Percentiles rank a stretch among this genome's conserved stretches.
Evolutionary conservation across 257 asterid genomes (phyloP).

Genomic region (Voacanga thouarsii): DNA sequence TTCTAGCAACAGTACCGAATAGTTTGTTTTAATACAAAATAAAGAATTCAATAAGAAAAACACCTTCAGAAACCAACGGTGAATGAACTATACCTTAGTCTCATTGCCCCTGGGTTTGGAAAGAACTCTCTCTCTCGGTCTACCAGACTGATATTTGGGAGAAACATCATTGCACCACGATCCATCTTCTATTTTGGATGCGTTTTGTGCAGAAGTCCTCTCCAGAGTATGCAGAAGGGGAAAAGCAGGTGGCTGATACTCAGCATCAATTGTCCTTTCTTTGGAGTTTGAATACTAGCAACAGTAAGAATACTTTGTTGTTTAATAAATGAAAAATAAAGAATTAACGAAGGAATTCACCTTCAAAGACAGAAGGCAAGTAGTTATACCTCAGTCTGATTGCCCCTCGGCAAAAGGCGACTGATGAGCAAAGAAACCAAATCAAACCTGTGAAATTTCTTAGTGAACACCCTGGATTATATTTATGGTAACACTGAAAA

Average conservation of each 20-base stretch:
- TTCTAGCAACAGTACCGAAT: conserved; percentile 32
- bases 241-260: conserved; percentile 24
- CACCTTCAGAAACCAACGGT: conserved; percentile 15
- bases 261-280: conserved; percentile 27
- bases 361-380: conserved; percentile 18
- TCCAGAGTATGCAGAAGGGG: conserved; percentile 31
- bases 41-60: conserved; percentile 1
- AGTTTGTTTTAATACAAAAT: conserved; percentile 4
- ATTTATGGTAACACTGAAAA: background rate
- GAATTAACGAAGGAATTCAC: background rate
- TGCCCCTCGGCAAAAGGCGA: conserved; percentile 48
- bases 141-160: conserved; percentile 29
- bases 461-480: conserved; percentile 24
- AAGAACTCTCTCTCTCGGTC: conserved; percentile 25
- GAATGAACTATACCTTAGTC: conserved; percentile 37
- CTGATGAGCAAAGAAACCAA: conserved; percentile 49
- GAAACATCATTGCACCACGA: conserved; percentile 24
- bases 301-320: conserved; percentile 12
- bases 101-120: conserved; percentile 32
- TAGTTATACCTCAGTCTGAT: conserved; percentile 40
- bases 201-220: conserved; percentile 28
- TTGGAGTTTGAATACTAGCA: conserved; percentile 31
- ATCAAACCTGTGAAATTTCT: conserved; percentile 54
- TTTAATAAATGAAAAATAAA: conserved; percentile 2
- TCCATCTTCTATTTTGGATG: conserved; percentile 10